These are phyloP conservation scores for Salvia sclarea DNA, from an alignment of 305 asterid genomes.

Conservation along the genomic window DNA sequence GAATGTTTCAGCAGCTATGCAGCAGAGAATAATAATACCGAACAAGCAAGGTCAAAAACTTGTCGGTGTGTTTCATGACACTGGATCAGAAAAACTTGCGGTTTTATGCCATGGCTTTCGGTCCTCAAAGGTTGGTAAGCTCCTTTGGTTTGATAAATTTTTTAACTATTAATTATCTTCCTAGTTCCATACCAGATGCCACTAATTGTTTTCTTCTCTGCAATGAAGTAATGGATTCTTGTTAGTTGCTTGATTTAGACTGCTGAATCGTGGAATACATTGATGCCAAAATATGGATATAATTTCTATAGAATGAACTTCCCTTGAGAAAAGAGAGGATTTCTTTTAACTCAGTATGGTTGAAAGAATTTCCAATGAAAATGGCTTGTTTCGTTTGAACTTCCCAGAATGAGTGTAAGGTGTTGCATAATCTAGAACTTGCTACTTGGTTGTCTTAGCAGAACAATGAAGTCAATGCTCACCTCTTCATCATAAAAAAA, in stretches of 20 bases:
- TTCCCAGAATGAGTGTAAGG: background rate
- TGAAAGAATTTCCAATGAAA: background rate
- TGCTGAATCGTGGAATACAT: background rate
- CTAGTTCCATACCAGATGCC: background rate
- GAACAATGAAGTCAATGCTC: too few species aligned
- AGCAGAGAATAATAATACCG: slow-evolving; percentile 51
- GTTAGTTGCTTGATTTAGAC: background rate
- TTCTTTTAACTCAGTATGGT: too few species aligned
- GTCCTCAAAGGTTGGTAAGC: slow-evolving; percentile 59
- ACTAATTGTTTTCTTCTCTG: slow-evolving; percentile 1
- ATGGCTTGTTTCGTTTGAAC: background rate
- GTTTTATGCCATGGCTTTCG: slow-evolving; percentile 85
- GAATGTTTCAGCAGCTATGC: slow-evolving; percentile 47
- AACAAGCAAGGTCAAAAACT: slow-evolving; percentile 74
- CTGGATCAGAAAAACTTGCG: slow-evolving; percentile 65
- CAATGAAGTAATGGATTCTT: background rate
- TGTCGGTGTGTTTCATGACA: slow-evolving; percentile 80
- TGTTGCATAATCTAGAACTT: background rate
- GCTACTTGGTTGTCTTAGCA: background rate
- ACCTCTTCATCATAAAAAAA: background rate
- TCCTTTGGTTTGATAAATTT: slow-evolving; percentile 3
- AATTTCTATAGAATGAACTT: background rate
- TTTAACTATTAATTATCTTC: background rate
- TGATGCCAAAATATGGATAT: background rate
- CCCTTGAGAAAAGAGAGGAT: background rate